phyloP scores from a whole-genome alignment of 2,329 filamentous ascomycete genomes.

The Alternaria sp. region DNA sequence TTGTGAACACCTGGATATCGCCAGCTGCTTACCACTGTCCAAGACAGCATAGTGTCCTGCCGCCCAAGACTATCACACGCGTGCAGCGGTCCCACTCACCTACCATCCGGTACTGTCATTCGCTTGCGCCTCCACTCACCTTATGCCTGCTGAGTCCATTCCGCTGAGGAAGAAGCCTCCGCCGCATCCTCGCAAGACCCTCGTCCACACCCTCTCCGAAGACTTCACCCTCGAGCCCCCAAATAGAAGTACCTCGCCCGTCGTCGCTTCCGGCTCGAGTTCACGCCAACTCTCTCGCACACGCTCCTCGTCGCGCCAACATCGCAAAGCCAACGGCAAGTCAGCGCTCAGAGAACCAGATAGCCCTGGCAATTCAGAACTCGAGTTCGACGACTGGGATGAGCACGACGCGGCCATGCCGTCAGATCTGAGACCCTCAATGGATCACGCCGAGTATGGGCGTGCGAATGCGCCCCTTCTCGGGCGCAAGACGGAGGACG shows the following conservation, averaged over 20 bases:
- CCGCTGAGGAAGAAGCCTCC: constrained; percentile 40
- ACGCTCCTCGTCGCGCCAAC: constrained; percentile 28
- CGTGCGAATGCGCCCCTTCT: constrained; percentile 62
- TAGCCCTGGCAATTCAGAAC: constrained; percentile 33
- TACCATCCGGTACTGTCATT: constrained; percentile 16
- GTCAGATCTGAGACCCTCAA: constrained; percentile 55
- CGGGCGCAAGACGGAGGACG: constrained; percentile 47
- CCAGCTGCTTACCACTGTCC: neutral
- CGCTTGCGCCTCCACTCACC: constrained; percentile 28
- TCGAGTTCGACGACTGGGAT: constrained; percentile 55
- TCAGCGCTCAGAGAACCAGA: constrained; percentile 24
- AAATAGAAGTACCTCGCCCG: constrained; percentile 24
- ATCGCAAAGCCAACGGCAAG: constrained; percentile 6
- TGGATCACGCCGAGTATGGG: constrained; percentile 48
- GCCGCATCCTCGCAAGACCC: constrained; percentile 16
- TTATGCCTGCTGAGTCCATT: constrained; percentile 46
- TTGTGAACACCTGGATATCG: constrained; percentile 13
- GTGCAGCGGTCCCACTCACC: constrained; percentile 10
- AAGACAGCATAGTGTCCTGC: constrained; percentile 2
- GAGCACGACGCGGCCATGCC: constrained; percentile 55
- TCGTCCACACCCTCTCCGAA: constrained; percentile 22
- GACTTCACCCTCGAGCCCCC: constrained; percentile 20
- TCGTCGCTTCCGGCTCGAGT: constrained; percentile 25
- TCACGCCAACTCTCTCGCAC: constrained; percentile 29
- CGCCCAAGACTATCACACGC: constrained; percentile 4